Percentiles rank a stretch among this genome's conserved stretches.
These are phyloP conservation scores for Kazachstania sp. DNA, from an alignment of 1,139 yeast species.

Conservation along the genomic window DNA sequence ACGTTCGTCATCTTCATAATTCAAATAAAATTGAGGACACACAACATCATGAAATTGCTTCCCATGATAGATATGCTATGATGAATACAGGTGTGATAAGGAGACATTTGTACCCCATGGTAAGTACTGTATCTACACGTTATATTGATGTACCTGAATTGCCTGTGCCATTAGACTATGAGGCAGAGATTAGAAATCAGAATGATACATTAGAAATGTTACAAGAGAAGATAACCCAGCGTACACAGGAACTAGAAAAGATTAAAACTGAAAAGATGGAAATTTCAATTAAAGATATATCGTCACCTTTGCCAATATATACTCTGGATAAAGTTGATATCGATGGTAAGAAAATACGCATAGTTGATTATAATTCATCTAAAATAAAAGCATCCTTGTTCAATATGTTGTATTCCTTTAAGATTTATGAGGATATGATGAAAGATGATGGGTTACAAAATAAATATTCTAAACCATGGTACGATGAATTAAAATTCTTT, in stretches of 20 bases:
- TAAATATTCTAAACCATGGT: constrained; percentile 1
- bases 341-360: constrained; percentile 1
- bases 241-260: neutral
- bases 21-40: neutral
- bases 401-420: constrained; percentile 25
- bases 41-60: neutral
- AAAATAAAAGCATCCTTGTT: constrained; percentile 24
- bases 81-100: neutral
- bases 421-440: constrained; percentile 17
- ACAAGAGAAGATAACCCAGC: neutral
- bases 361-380: constrained; percentile 11
- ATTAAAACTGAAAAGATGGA: neutral
- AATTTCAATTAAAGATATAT: neutral
- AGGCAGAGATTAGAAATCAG: neutral
- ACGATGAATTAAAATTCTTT: neutral
- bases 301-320: constrained; percentile 2
- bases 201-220: constrained; percentile 1
- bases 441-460: constrained; percentile 1
- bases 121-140: neutral
- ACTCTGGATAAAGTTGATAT: neutral
- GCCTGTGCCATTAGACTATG: neutral
- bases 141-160: neutral
- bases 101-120: constrained; percentile 2
- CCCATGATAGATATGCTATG: neutral
- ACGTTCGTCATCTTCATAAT: constrained; percentile 7